Evolutionary conservation across 2,329 filamentous ascomycete species (phyloP), one percentile per base, ranked within the genome.

Genomic region (Lithohypha guttulata): DNA sequence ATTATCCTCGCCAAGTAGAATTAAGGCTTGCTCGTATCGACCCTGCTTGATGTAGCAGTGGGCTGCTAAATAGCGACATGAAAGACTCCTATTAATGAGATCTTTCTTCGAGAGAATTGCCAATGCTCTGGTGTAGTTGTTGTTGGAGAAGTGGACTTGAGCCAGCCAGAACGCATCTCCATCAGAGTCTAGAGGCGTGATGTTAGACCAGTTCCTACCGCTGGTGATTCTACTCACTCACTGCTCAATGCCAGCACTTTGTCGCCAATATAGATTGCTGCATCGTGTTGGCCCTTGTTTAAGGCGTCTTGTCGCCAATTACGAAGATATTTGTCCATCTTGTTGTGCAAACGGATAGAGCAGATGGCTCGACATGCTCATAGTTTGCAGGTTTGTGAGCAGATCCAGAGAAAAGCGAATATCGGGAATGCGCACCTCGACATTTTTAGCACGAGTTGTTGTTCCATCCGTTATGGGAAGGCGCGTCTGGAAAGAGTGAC

Each of bases 111-210:
- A 77, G 45, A 98, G 77, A 49, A 95, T 83, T 17, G 84, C 75
- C 53, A 94, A 80, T 2, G 91, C 87, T 53, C 91, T 82, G 6
- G 82, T 91, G 61, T 93, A 95, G 66, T 96, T 94, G 53, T 85
- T 87, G 34, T 85, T 91, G 36, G 81, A 82, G 64, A 96, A 98
- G 62, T 98, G 89, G 25, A 94, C 85, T 63, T 96, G 89, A n/a
- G 91, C 91, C 29, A 98, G 79, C 81, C 86, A 95, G 57, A 94
- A 94, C 27, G 87, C 89, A 59, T 98, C 91, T 49, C 84, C 80
- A 55, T 94, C 86, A 59, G 89, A 83, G 55, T 87, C 91, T 95
- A n/a, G 21, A 11, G 7, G 10, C 26, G 43, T 20, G 50, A 36
- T 6, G 30, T 44, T 28, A 25, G 41, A 37, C 43, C 6, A 32